Evolutionary conservation across 805 yeast genomes (phyloP).

Genomic region (Lipomyces sp.): DNA sequence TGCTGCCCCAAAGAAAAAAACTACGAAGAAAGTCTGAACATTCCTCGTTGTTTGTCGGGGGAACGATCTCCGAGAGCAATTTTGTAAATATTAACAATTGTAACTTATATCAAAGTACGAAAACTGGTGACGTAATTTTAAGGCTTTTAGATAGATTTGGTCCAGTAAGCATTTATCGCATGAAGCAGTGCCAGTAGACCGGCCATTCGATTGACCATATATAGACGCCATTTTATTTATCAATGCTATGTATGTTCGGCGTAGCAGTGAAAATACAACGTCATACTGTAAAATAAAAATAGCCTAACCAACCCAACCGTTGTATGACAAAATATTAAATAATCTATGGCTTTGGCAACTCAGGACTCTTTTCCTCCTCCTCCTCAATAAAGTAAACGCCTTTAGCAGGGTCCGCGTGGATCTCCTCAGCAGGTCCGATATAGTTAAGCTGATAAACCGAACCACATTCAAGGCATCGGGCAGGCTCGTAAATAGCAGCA

Average conservation of each 20-base stretch:
- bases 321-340: not conserved
- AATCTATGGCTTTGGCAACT: conserved; percentile 1
- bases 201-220: not conserved
- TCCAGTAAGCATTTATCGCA: not conserved
- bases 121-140: not conserved
- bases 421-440: conserved; percentile 71
- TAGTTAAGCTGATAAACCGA: conserved; percentile 87
- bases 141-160: not conserved
- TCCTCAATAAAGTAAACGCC: not conserved
- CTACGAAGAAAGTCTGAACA: not conserved
- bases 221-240: conserved; percentile 1
- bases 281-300: not conserved
- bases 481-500: conserved; percentile 59
- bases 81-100: not conserved
- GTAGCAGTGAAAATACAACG: not conserved
- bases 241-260: not conserved
- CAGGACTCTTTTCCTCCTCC: not conserved
- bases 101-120: not conserved
- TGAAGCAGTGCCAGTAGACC: not conserved
- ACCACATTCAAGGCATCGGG: conserved; percentile 99
- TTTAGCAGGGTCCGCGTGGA: conserved; percentile 57
- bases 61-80: not conserved
- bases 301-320: not conserved
- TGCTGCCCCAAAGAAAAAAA: not conserved
- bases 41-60: not conserved